These are phyloP conservation scores for Ordospora pajunii DNA, from an alignment of 371 early-diverging fungal species.

Conservation along the genomic window DNA sequence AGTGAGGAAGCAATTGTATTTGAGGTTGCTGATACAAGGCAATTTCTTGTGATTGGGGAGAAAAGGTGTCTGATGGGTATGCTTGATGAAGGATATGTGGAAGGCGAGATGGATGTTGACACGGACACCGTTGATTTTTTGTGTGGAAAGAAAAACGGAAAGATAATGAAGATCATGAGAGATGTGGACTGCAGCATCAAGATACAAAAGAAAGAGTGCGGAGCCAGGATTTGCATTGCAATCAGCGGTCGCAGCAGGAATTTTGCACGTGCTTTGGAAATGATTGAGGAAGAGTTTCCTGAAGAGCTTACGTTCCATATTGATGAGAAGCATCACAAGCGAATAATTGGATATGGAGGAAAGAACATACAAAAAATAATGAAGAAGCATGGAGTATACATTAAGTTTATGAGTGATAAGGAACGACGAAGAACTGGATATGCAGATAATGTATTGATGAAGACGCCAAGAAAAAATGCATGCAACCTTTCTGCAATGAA, in stretches of 20 bases:
- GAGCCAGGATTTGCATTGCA: neutral
- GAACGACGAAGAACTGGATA: slow-evolving; percentile 12
- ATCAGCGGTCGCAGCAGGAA: slow-evolving; percentile 31
- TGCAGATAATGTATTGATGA: slow-evolving; percentile 54
- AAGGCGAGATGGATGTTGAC: slow-evolving; percentile 57
- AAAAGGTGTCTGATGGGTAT: slow-evolving; percentile 12
- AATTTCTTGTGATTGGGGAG: neutral
- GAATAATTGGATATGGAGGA: slow-evolving; percentile 81
- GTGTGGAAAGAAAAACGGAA: slow-evolving; percentile 82
- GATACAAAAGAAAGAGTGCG: slow-evolving; percentile 6
- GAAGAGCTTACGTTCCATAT: slow-evolving; percentile 65
- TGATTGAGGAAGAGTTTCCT: slow-evolving; percentile 53
- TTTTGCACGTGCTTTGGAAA: slow-evolving; percentile 24
- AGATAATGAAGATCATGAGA: slow-evolving; percentile 77
- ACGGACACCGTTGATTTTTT: slow-evolving; percentile 77
- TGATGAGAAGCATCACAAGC: slow-evolving; percentile 75
- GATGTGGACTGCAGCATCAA: slow-evolving; percentile 64
- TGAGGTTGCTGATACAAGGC: neutral
- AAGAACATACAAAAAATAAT: slow-evolving; percentile 83
- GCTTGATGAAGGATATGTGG: neutral
- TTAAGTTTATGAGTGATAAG: slow-evolving; percentile 66
- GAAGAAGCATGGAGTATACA: slow-evolving; percentile 83
- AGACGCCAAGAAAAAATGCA: slow-evolving; percentile 56
- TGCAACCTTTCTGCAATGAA: slow-evolving; percentile 47
- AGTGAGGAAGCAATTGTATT: neutral